Base-by-base conservation (phyloP, 1,284 basidiomycete genomes). In the Amylostereum areolatum region DNA sequence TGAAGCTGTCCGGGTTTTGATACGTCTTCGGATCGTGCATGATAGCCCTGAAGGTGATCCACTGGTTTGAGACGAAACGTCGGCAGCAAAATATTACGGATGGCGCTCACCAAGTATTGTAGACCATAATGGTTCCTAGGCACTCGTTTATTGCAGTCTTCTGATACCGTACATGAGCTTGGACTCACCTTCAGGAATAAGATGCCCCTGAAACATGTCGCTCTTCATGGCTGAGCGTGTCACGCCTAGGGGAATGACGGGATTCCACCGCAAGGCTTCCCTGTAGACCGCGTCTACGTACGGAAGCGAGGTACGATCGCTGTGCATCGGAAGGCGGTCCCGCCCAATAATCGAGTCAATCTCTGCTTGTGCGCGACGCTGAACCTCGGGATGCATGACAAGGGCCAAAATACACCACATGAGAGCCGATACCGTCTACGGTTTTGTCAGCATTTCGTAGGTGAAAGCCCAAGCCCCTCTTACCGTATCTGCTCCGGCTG, bases 401-500 rank as follows among this genome's bases (percentile, higher is more conserved):
- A 42, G 31, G 6, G 42, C 49, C 1, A 50, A 25, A 9, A 51
- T 8, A 8, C 48, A 24, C 0, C 35, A 27, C 29, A 39, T 31
- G 3, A 52, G 32, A 4, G 49, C 29, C 6, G 52, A 35, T 5
- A 37, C 30, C 2, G 50, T 52, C 50, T 49, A 27, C 27, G 30
- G 12, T 11, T 12, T 24, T 25, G 9, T 12, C 11, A 12, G 3
- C 7, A 10, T 9, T 29, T 18, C 3, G 8, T n/a, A 27, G 2
- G 25, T 5, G 5, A 12, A 29, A 28, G 9, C 28, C 18, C 7
- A 36, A 10, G n/a, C 34, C 34, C 8, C 9, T 8, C 50, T 7
- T 50, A 52, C 50, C 6, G 47, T 45, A 4, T 52, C 50, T 18
- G 37, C 34, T 3, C 47, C 50, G 27, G 47, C 50, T 52, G n/a